These are phyloP conservation scores for Diplodia seriata DNA, from an alignment of 2,329 filamentous ascomycete species.

Conservation along the genomic window DNA sequence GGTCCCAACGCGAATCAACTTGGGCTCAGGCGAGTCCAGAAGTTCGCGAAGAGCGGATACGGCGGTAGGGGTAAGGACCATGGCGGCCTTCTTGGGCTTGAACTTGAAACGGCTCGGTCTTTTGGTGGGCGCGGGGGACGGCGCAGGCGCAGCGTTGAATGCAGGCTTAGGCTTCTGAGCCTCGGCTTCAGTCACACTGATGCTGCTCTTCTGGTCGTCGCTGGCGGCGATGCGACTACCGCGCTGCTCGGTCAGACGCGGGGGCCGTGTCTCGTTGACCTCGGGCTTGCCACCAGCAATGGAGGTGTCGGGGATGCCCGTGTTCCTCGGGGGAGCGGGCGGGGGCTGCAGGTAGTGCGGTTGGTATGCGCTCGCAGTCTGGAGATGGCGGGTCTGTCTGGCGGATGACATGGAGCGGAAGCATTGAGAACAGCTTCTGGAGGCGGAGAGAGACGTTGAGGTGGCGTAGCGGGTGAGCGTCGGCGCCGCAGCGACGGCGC, in stretches of 20 bases:
- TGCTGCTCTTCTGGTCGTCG: constrained; percentile 37
- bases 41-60: constrained; percentile 79
- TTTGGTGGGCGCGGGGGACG: constrained; percentile 40
- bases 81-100: constrained; percentile 85
- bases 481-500: constrained; percentile 19
- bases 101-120: constrained; percentile 71
- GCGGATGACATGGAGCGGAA: constrained; percentile 55
- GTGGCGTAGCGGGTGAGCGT: constrained; percentile 35
- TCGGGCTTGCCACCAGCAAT: constrained; percentile 61
- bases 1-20: constrained; percentile 92
- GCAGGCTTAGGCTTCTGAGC: constrained; percentile 69
- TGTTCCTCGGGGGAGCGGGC: constrained; percentile 64
- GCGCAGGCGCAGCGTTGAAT: constrained; percentile 14
- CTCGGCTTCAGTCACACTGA: constrained; percentile 66
- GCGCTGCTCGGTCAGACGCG: constrained; percentile 48
- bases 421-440: constrained; percentile 52
- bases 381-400: constrained; percentile 56
- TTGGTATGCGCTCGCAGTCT: constrained; percentile 70
- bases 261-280: constrained; percentile 57
- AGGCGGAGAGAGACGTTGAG: constrained; percentile 37
- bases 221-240: constrained; percentile 29
- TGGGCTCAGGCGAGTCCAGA: constrained; percentile 84
- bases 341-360: constrained; percentile 64
- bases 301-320: constrained; percentile 65
- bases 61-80: constrained; percentile 81